Evolutionary conservation across 2,329 filamentous ascomycete genomes (phyloP).

Genomic region (Camillea tinctor): DNA sequence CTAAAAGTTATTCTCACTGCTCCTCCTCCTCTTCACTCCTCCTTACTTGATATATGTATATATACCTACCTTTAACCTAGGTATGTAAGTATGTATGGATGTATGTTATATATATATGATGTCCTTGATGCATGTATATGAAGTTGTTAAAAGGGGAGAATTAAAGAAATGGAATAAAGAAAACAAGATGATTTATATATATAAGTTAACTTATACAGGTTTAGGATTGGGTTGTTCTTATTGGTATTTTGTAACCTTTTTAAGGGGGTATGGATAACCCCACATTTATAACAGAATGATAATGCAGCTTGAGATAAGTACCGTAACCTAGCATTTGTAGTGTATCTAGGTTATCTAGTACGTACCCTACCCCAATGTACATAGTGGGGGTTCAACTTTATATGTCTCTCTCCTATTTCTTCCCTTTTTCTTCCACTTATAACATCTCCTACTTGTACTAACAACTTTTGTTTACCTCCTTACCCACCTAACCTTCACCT

Average conservation of each 20-base stretch:
- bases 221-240: not conserved
- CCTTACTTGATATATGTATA: not conserved
- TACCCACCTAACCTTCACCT: no score
- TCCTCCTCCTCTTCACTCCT: not conserved
- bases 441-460: no score
- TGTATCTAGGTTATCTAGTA: no score
- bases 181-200: not conserved
- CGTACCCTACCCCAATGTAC: no score
- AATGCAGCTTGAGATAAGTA: no score
- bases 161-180: not conserved
- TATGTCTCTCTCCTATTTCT: not conserved
- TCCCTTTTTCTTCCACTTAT: not conserved
- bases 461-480: no score
- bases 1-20: no score
- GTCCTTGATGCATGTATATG: not conserved
- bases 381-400: not conserved
- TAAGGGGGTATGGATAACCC: not conserved
- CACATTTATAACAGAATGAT: no score
- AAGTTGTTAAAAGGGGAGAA: not conserved
- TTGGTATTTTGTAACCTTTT: not conserved
- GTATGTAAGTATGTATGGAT: not conserved
- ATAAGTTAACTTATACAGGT: not conserved
- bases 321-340: no score
- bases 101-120: not conserved
- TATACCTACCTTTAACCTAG: no score